Evolutionary conservation across 2,329 filamentous ascomycete genomes (phyloP).

Genomic region (Claviceps sp.): DNA sequence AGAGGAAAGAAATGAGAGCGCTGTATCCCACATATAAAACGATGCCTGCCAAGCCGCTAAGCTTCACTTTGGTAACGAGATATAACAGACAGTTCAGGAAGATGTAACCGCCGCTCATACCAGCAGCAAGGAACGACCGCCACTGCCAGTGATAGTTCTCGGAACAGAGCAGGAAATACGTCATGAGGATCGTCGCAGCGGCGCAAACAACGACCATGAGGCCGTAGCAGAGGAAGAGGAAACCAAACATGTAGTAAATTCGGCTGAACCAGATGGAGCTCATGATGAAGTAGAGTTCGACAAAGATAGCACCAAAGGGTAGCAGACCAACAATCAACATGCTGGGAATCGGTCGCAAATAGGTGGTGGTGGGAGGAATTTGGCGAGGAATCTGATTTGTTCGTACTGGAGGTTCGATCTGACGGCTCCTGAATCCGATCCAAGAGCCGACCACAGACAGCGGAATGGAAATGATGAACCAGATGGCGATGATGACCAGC

Average conservation of each 20-base stretch:
- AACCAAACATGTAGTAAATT: constrained; percentile 99
- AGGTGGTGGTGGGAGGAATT: constrained; percentile 73
- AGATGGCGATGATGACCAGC: constrained; percentile 84
- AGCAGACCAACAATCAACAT: constrained; percentile 86
- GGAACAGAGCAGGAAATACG: constrained; percentile 89
- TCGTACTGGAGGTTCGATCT: constrained; percentile 68
- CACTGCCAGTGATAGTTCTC: constrained; percentile 99
- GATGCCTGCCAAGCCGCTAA: constrained; percentile 72
- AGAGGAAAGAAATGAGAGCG: constrained; percentile 73
- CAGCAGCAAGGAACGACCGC: constrained; percentile 84
- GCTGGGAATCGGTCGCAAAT: constrained; percentile 75
- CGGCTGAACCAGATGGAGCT: constrained; percentile 97
- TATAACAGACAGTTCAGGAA: constrained; percentile 87
- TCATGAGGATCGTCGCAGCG: constrained; percentile 81
- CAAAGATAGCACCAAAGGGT: constrained; percentile 92
- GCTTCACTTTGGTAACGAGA: constrained; percentile 75
- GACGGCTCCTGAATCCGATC: constrained; percentile 70
- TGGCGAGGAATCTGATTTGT: constrained; percentile 98
- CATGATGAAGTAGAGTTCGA: constrained; percentile 99
- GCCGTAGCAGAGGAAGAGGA: constrained; percentile 93
- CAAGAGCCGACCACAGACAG: constrained; percentile 83
- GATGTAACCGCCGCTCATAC: constrained; percentile 82
- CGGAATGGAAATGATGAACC: constrained; percentile 93
- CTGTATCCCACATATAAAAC: constrained; percentile 93
- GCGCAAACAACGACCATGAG: constrained; percentile 95